Percentiles rank a stretch among this genome's conserved stretches.
Evolutionary conservation across 2,329 filamentous ascomycete species (phyloP).

Genomic region (Penicillium sp.): DNA sequence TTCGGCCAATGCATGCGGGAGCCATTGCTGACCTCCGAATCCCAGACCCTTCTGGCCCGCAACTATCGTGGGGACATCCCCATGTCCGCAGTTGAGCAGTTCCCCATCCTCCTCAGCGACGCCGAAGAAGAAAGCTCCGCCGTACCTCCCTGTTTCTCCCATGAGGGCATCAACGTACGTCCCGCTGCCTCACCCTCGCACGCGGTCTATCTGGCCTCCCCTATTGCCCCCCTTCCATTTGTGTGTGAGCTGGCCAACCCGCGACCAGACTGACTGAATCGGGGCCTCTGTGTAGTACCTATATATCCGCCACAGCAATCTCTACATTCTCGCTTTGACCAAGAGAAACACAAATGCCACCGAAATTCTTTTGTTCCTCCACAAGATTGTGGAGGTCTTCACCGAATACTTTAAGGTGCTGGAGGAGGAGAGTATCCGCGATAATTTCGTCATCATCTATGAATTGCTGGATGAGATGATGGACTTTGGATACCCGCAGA

Average conservation of each 20-base stretch:
- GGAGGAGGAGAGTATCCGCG: constrained; percentile 96
- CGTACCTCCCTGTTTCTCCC: constrained; percentile 94
- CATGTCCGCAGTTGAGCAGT: constrained; percentile 98
- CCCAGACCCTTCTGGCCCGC: constrained; percentile 89
- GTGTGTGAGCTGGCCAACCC: constrained; percentile 9
- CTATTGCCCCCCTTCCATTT: constrained; percentile 11
- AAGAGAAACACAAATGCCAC: constrained; percentile 99
- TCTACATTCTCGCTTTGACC: constrained; percentile 94
- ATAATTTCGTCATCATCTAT: constrained; percentile 99
- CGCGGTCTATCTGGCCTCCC: constrained; percentile 7
- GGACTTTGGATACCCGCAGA: constrained; percentile 99
- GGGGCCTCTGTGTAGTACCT: constrained; percentile 66
- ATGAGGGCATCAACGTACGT: constrained; percentile 95
- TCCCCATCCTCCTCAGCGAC: constrained; percentile 91
- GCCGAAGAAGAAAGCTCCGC: constrained; percentile 98
- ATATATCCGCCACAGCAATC: constrained; percentile 98
- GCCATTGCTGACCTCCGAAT: constrained; percentile 21
- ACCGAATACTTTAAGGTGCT: constrained; percentile 99
- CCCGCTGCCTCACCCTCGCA: neutral
- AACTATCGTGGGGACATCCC: constrained; percentile 98
- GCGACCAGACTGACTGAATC: constrained; percentile 12
- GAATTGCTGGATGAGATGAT: constrained; percentile 99
- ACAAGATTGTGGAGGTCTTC: constrained; percentile 98
- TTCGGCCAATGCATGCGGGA: constrained; percentile 22
- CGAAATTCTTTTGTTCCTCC: constrained; percentile 95